Base-by-base conservation (phyloP, 2,329 filamentous ascomycete genomes). In the Cordyceps cicadae region DNA sequence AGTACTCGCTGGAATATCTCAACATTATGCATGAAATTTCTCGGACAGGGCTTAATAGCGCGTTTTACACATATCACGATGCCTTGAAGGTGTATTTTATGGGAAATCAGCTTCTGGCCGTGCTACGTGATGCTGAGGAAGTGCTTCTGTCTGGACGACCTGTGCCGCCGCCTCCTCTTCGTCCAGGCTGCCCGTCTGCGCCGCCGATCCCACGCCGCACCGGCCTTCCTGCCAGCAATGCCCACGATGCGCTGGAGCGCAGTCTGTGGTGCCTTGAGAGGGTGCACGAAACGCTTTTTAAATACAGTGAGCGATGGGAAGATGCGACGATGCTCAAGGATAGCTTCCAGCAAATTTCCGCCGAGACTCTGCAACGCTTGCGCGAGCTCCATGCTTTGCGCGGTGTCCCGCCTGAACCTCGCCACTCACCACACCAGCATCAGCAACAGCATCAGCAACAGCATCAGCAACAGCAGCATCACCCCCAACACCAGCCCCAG, bases 51-150 rank as follows among this genome's bases (percentile, higher is more conserved):
- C 74, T 78, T 37, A 81, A 85, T 63, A 79, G 82, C 17, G 83
- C 87, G 5, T 88, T 93, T 56, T 84, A 94, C 67, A 93, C 90
- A 0, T 96, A 92, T 67, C 87, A 95, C 68, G 93, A 97, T 70
- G 89, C 92, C 1, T 81, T 96, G 68, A 86, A 92, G 57, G 87
- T 90, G 1, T 94, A 90, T 68, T 96, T 87, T 67, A 84, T 87
- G 75, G 84, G 81, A 15, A 84, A 79, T 62, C 85, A 87, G 66
- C 81, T 87, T 62, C 72, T 86, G 17, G 82, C 83, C 1, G 82
- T 87, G 8, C 71, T 87, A n/a, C 76, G 76, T 3, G 81, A 84
- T 63, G 78, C 81, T 1, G 80, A 81, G 58, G 81, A 86, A 49
- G 71, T 82, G 63, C 76, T 87, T 3, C 73, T 87, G 7, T 78